Evolutionary conservation across 108 stramenopile species (phyloP).

Genomic region (Nitzschia palea): DNA sequence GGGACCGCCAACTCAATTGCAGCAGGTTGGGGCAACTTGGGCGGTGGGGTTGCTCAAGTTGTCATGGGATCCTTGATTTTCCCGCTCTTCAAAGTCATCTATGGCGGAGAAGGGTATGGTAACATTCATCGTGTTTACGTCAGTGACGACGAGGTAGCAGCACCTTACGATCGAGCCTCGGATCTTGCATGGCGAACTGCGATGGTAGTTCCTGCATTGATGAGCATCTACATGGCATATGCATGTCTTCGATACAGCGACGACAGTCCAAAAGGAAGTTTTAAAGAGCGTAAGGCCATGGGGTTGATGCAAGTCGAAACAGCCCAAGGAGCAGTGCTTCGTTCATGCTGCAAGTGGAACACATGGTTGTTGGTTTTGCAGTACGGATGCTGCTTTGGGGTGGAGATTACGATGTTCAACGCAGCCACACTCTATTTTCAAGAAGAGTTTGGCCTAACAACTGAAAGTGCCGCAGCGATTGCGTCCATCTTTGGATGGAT

Average conservation of each 20-base stretch:
- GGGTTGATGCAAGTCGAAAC: conserved; percentile 58
- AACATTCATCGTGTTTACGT: conserved; percentile 13
- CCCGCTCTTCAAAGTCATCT: conserved; percentile 61
- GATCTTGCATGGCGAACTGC: conserved; percentile 61
- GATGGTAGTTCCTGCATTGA: conserved; percentile 64
- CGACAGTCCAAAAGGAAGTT: conserved; percentile 88
- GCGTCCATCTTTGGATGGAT: conserved; percentile 78
- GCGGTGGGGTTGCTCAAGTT: conserved; percentile 68
- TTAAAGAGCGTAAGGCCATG: conserved; percentile 47
- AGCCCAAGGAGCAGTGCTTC: conserved; percentile 32
- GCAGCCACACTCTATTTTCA: conserved; percentile 75
- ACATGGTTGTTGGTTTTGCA: conserved; percentile 80
- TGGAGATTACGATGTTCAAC: conserved; percentile 82
- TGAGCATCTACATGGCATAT: conserved; percentile 44
- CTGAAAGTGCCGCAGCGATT: conserved; percentile 73
- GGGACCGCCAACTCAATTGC: conserved; percentile 82
- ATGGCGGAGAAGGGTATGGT: conserved; percentile 30
- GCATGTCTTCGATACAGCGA: conserved; percentile 48
- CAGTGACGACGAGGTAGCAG: conserved; percentile 8
- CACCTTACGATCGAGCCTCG: conserved; percentile 51
- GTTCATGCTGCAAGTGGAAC: conserved; percentile 46
- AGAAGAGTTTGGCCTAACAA: conserved; percentile 72
- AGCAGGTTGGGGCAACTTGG: conserved; percentile 87
- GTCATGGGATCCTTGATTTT: conserved; percentile 64
- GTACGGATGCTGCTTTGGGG: conserved; percentile 90